Conservation (phyloP, 1,284 basidiomycete species). For the Rhodotorula sp. region DNA sequence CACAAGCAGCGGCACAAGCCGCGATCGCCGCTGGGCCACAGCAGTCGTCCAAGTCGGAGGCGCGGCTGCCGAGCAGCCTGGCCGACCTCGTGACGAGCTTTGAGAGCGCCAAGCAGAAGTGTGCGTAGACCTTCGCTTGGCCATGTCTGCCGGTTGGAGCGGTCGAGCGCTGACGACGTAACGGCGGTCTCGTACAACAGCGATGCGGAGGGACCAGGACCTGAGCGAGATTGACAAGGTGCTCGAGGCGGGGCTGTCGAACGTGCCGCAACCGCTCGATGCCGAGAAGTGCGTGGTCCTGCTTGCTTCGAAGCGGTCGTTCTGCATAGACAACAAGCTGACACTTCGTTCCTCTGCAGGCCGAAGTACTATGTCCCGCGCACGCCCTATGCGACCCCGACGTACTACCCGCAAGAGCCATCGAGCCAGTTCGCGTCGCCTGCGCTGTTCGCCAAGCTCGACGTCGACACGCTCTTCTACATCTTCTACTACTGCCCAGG, state of each 20-base stretch:
- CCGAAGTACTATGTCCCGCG: slow-evolving; percentile 95
- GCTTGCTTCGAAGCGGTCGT: background rate
- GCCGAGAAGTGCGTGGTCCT: slow-evolving; percentile 75
- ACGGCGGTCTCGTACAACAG: slow-evolving; percentile 52
- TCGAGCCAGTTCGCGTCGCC: slow-evolving; percentile 79
- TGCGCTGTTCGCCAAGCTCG: slow-evolving; percentile 84
- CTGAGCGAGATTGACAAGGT: slow-evolving; percentile 76
- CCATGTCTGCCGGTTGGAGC: background rate
- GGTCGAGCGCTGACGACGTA: background rate
- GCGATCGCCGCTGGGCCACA: slow-evolving; percentile 36
- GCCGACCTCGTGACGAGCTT: slow-evolving; percentile 93
- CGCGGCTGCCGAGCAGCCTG: slow-evolving; percentile 68
- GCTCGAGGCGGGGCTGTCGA: slow-evolving; percentile 84
- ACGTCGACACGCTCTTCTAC: slow-evolving; percentile 97
- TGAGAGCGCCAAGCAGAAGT: slow-evolving; percentile 93
- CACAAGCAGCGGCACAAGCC: slow-evolving; percentile 32
- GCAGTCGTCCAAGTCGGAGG: slow-evolving; percentile 35
- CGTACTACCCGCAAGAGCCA: slow-evolving; percentile 91
- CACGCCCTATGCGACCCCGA: slow-evolving; percentile 87
- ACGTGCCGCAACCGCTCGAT: slow-evolving; percentile 87
- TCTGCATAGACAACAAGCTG: slow-evolving; percentile 11
- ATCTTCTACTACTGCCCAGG: slow-evolving; percentile 88
- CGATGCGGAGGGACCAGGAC: slow-evolving; percentile 80
- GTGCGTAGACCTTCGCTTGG: slow-evolving; percentile 54
- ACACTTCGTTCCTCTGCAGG: slow-evolving; percentile 53